Conservation (phyloP, 2,329 filamentous ascomycete genomes). For the Hirsutella rhossiliensis region DNA sequence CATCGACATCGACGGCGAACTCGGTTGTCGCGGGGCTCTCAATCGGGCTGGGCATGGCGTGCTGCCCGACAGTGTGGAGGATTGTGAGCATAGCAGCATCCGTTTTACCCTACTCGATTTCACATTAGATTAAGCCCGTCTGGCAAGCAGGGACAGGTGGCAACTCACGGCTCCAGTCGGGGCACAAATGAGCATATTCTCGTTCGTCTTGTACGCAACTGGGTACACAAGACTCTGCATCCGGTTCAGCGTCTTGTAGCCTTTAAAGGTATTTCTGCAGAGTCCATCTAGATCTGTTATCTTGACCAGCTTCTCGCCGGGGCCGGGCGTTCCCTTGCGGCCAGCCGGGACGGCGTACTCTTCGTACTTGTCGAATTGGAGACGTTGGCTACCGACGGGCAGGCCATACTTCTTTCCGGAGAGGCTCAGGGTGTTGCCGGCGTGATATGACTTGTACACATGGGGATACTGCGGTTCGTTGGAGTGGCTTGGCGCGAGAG, state of each 20-base stretch:
- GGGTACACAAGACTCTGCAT: constrained; percentile 98
- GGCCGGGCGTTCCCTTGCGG: constrained; percentile 61
- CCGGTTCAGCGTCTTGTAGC: constrained; percentile 85
- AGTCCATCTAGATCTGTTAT: constrained; percentile 80
- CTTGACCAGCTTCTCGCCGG: constrained; percentile 61
- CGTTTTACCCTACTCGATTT: constrained; percentile 61
- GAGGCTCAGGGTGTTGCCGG: constrained; percentile 74
- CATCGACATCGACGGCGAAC: constrained; percentile 70
- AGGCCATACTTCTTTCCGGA: constrained; percentile 74
- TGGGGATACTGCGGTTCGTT: constrained; percentile 78
- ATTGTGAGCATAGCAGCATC: constrained; percentile 97
- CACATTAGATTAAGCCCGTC: neutral
- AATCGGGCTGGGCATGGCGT: constrained; percentile 66
- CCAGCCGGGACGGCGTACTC: constrained; percentile 80
- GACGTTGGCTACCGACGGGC: constrained; percentile 60
- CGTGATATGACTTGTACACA: constrained; percentile 73
- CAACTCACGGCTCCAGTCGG: constrained; percentile 75
- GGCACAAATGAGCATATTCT: constrained; percentile 98
- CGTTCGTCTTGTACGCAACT: constrained; percentile 87
- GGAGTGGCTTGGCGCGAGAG: constrained; percentile 58
- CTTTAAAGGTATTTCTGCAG: constrained; percentile 83
- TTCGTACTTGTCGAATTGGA: constrained; percentile 69
- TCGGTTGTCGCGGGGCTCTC: constrained; percentile 63
- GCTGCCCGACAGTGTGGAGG: constrained; percentile 78
- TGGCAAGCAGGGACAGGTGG: too few species aligned